phyloP scores from a whole-genome alignment of 73 alveolate species.

The Paramecium caudatum region DNA sequence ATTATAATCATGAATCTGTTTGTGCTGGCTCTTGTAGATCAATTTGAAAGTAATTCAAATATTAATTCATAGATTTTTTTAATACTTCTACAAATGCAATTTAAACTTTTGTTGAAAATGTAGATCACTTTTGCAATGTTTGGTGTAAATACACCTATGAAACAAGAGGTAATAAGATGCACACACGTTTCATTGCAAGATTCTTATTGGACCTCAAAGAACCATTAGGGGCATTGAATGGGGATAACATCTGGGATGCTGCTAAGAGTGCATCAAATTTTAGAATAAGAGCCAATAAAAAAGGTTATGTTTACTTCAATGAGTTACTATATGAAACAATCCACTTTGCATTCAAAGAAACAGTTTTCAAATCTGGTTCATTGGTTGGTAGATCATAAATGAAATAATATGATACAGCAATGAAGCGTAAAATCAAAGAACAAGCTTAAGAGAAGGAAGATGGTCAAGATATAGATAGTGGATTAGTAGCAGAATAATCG shows the following conservation, averaged over 20 bases:
- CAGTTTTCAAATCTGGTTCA: conserved; percentile 52
- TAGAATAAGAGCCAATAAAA: conserved; percentile 53
- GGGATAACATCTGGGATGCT: conserved; percentile 72
- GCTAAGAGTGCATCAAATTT: conserved; percentile 65
- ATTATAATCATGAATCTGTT: conserved; percentile 54
- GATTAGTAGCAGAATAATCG: neutral
- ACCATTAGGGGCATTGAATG: conserved; percentile 46
- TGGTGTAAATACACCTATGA: conserved; percentile 61
- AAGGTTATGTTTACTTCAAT: conserved; percentile 46
- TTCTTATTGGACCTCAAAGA: conserved; percentile 31
- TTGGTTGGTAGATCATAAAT: conserved; percentile 1
- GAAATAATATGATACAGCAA: conserved; percentile 41
- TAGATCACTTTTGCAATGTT: conserved; percentile 66
- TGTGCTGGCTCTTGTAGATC: conserved; percentile 56
- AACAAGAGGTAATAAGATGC: conserved; percentile 48
- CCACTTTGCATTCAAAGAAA: conserved; percentile 15
- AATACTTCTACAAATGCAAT: conserved; percentile 46
- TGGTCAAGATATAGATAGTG: neutral
- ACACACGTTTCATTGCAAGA: conserved; percentile 50
- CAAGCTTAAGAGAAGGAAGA: neutral
- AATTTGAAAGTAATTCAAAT: conserved; percentile 36
- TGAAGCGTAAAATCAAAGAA: conserved; percentile 38
- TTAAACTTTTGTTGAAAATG: conserved; percentile 54
- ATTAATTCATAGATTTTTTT: conserved; percentile 5
- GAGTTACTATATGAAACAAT: conserved; percentile 61